Percentiles rank a stretch among this genome's conserved stretches.
These are phyloP conservation scores for Geopyxis carbonaria DNA, from an alignment of 495 filamentous ascomycete genomes.

Conservation along the genomic window DNA sequence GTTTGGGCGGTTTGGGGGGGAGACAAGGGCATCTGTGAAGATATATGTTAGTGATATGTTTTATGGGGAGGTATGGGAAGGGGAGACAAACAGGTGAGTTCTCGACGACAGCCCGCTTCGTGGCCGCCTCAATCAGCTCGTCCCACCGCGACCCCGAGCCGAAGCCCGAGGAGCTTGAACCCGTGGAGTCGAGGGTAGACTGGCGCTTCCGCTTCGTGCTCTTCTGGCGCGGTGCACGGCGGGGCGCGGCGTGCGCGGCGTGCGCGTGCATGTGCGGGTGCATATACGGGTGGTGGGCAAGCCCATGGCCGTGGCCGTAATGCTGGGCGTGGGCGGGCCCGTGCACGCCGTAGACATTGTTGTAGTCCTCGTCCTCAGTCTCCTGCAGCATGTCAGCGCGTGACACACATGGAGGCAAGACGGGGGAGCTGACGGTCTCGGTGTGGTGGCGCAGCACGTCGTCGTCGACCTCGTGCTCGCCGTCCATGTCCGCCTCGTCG, in stretches of 20 bases:
- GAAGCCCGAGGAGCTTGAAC: conserved; percentile 9
- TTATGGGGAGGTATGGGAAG: neutral
- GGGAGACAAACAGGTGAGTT: neutral
- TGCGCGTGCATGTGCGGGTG: neutral
- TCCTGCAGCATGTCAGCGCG: conserved; percentile 10
- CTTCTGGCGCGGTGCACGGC: neutral
- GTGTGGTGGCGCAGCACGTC: conserved; percentile 13
- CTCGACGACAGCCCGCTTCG: conserved; percentile 22
- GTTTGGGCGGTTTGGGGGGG: conserved; percentile 12
- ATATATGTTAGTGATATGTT: neutral
- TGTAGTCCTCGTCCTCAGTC: conserved; percentile 21
- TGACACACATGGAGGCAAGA: neutral
- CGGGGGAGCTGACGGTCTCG: conserved; percentile 5
- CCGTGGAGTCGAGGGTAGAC: conserved; percentile 5
- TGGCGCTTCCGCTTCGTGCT: conserved; percentile 21
- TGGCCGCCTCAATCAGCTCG: conserved; percentile 23
- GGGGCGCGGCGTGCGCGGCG: neutral
- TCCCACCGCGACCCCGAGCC: conserved; percentile 20
- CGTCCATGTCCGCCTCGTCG: conserved; percentile 21
- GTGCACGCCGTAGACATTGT: neutral
- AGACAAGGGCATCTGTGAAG: conserved; percentile 8
- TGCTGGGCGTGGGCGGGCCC: conserved; percentile 1
- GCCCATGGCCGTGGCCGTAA: conserved; percentile 4
- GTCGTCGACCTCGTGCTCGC: conserved; percentile 14
- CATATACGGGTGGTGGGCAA: conserved; percentile 1